Conservation (phyloP, 352 stramenopile species). For the Plasmopara viticola region DNA sequence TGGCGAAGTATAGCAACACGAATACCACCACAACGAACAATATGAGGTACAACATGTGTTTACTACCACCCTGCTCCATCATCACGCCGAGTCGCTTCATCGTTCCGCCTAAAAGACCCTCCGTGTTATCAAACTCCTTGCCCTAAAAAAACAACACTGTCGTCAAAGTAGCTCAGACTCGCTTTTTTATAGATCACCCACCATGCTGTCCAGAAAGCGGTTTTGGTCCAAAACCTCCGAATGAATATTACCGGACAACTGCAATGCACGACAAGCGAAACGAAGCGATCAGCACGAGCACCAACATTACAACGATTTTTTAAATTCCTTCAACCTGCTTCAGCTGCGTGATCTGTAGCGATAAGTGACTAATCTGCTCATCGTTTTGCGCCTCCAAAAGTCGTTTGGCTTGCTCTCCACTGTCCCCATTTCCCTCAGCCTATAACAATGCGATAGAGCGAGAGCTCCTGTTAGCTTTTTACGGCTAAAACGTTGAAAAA, state of each 20-base stretch:
- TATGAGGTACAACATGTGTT: conserved; percentile 86
- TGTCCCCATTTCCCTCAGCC: conserved; percentile 37
- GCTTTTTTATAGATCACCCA: conserved; percentile 13
- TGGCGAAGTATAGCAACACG: conserved; percentile 77
- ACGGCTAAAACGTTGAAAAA: neutral
- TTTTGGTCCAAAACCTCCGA: conserved; percentile 78
- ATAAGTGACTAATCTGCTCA: conserved; percentile 83
- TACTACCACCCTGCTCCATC: conserved; percentile 84
- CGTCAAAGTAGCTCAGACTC: neutral
- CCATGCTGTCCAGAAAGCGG: conserved; percentile 75
- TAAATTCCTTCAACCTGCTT: conserved; percentile 47
- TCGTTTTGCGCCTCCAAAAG: conserved; percentile 85
- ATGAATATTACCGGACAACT: conserved; percentile 79
- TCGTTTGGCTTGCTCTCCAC: conserved; percentile 66
- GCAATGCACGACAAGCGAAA: conserved; percentile 4
- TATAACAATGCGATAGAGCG: conserved; percentile 9
- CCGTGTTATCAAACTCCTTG: conserved; percentile 83
- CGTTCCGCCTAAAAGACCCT: conserved; percentile 73
- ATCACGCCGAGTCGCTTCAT: conserved; percentile 82
- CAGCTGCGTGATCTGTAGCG: conserved; percentile 79
- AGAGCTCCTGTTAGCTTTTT: neutral
- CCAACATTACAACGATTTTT: neutral
- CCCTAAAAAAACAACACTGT: conserved; percentile 28
- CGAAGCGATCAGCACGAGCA: neutral
- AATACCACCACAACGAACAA: conserved; percentile 82